Percentiles rank a stretch among this genome's conserved stretches.
Evolutionary conservation across 2,329 filamentous ascomycete genomes (phyloP).

Genomic region (Colletotrichum eremochloae): DNA sequence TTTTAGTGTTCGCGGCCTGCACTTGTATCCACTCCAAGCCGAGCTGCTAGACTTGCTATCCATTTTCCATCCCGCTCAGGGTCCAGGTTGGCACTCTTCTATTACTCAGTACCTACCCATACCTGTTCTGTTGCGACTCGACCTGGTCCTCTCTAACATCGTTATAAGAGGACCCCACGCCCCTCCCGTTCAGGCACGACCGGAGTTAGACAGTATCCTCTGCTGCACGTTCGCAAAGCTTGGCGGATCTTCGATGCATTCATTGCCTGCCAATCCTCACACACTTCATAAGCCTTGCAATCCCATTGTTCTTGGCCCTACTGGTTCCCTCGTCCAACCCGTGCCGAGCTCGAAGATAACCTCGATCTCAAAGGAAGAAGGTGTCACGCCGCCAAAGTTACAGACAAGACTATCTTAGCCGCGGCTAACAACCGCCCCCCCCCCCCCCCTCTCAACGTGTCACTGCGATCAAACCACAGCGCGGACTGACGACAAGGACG

Average conservation of each 20-base stretch:
- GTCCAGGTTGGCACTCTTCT: neutral
- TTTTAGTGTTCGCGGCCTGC: conserved; percentile 5
- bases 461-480: conserved; percentile 15
- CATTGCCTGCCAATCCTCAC: conserved; percentile 18
- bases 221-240: conserved; percentile 32
- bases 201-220: neutral
- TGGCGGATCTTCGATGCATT: conserved; percentile 35
- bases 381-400: conserved; percentile 26
- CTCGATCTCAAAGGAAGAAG: conserved; percentile 27
- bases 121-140: neutral
- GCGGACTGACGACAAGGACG: neutral
- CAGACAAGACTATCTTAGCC: conserved; percentile 7
- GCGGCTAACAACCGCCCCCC: neutral
- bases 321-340: conserved; percentile 15
- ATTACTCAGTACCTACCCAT: neutral
- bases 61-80: neutral
- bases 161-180: conserved; percentile 32
- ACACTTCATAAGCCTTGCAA: conserved; percentile 19
- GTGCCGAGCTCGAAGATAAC: conserved; percentile 11
- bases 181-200: conserved; percentile 6
- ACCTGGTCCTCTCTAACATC: neutral
- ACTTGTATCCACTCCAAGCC: conserved; percentile 1
- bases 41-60: neutral
- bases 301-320: conserved; percentile 15
- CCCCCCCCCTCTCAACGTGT: neutral